A percentile compares a stretch with the other conserved stretches of the same genome.
These are phyloP conservation scores for Globisporangium abappressorium DNA, from an alignment of 352 stramenopile species.

Conservation along the genomic window DNA sequence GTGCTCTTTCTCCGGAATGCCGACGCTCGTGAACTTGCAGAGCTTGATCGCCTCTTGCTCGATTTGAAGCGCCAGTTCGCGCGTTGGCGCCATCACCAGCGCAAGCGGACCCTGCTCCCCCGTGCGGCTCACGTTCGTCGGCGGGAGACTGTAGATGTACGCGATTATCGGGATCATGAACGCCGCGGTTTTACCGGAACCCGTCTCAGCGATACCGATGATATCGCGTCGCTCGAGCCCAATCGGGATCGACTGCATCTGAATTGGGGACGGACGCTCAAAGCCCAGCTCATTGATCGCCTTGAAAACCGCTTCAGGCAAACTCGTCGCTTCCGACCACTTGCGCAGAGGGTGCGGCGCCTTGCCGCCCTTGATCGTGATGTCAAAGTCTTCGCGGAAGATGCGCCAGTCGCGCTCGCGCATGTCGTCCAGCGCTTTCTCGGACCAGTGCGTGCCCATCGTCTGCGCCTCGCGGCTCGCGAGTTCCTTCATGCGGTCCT, in stretches of 20 bases:
- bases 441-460: conserved; percentile 89
- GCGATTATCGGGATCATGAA: conserved; percentile 98
- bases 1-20: conserved; percentile 47
- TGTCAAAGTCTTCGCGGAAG: conserved; percentile 99
- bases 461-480: conserved; percentile 62
- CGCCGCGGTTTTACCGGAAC: conserved; percentile 97
- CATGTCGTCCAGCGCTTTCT: conserved; percentile 94
- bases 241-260: conserved; percentile 97
- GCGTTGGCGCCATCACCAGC: conserved; percentile 98
- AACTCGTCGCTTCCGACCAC: conserved; percentile 72
- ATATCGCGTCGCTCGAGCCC: conserved; percentile 96
- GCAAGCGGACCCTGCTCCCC: conserved; percentile 95
- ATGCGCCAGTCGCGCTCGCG: conserved; percentile 98
- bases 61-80: conserved; percentile 98
- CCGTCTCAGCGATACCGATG: conserved; percentile 99
- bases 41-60: conserved; percentile 94
- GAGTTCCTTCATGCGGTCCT: conserved; percentile 59
- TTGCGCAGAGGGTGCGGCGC: conserved; percentile 94
- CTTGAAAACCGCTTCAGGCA: conserved; percentile 79
- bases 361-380: conserved; percentile 88
- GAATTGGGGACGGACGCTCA: conserved; percentile 96
- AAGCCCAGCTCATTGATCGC: conserved; percentile 93
- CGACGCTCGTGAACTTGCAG: conserved; percentile 83
- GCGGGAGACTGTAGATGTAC: conserved; percentile 92
- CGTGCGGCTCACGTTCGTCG: conserved; percentile 79